Percentiles rank a stretch among this genome's conserved stretches.
Conservation (phyloP, 148 eudicot species). For the Diospyros kaki region DNA sequence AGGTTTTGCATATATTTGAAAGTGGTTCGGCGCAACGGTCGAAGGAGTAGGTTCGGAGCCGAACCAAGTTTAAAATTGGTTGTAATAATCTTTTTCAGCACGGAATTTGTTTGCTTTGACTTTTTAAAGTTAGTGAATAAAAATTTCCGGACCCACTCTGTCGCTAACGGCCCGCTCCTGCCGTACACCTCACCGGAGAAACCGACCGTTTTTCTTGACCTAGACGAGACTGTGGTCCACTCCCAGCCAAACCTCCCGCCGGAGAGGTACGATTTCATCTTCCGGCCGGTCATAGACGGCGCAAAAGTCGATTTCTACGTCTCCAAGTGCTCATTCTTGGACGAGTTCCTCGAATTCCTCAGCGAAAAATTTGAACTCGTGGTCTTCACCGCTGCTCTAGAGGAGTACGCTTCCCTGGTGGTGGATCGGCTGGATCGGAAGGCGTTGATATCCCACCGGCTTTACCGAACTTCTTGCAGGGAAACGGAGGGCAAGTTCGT, state of each 20-base stretch:
- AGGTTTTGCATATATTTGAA: conserved; percentile 2
- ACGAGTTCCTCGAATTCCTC: conserved; percentile 51
- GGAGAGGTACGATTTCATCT: conserved; percentile 49
- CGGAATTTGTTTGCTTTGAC: too few species aligned
- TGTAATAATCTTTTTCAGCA: too few species aligned
- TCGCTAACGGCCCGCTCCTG: conserved; percentile 19
- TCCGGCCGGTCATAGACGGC: conserved; percentile 67
- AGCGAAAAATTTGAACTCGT: conserved; percentile 56
- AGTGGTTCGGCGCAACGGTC: conserved; percentile 14
- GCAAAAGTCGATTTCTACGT: conserved; percentile 53
- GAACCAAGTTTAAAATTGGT: neutral
- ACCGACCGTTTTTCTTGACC: conserved; percentile 59
- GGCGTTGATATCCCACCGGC: conserved; percentile 40
- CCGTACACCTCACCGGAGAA: conserved; percentile 17
- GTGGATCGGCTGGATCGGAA: conserved; percentile 47
- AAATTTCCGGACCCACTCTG: too few species aligned
- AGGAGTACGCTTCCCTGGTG: conserved; percentile 72
- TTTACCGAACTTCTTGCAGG: conserved; percentile 69
- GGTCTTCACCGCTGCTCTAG: conserved; percentile 79
- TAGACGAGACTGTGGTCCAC: conserved; percentile 83
- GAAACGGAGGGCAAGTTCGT: conserved; percentile 77
- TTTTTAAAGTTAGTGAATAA: too few species aligned
- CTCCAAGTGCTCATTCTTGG: conserved; percentile 66
- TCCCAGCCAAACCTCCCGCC: conserved; percentile 46
- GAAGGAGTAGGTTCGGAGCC: conserved; percentile 20